These are phyloP conservation scores for Pseudopediastrum boryanum DNA, from an alignment of 139 green algal genomes.

Conservation along the genomic window DNA sequence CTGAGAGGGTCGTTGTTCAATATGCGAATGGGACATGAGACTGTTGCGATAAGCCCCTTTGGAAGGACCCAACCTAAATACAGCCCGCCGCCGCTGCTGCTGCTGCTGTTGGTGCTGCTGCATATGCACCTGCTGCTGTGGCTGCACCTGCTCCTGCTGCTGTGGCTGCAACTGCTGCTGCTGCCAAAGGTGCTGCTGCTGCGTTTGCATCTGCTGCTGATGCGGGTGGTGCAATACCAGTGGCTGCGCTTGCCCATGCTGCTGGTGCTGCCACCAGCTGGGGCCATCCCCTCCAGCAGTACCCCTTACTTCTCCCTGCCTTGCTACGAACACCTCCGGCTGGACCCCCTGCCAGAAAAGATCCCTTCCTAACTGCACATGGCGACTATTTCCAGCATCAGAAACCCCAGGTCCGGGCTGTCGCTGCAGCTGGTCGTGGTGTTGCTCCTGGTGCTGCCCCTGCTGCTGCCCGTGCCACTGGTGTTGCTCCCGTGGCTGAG, in stretches of 20 bases:
- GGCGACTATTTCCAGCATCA: too few species aligned
- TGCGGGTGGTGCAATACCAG: neutral
- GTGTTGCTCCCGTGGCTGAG: neutral
- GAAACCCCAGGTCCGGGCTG: too few species aligned
- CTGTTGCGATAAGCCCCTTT: too few species aligned
- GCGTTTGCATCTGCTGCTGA: neutral
- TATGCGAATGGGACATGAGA: too few species aligned
- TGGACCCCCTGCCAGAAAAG: too few species aligned
- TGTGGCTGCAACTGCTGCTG: slow-evolving; percentile 3
- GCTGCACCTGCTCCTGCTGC: neutral
- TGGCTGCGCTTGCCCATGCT: neutral
- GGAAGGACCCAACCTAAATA: too few species aligned
- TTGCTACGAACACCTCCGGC: too few species aligned
- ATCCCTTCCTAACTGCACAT: too few species aligned
- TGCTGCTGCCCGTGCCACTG: neutral
- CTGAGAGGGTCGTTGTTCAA: too few species aligned
- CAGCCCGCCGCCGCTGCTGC: neutral
- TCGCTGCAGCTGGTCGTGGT: neutral
- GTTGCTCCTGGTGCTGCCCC: neutral
- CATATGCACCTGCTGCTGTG: neutral
- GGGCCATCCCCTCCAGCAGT: too few species aligned
- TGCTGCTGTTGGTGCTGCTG: slow-evolving; percentile 1
- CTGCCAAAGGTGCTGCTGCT: neutral
- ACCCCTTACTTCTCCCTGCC: too few species aligned
- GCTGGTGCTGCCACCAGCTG: neutral